phyloP scores from a whole-genome alignment of 208 protist genomes.

The Porcisia hertigi region DNA sequence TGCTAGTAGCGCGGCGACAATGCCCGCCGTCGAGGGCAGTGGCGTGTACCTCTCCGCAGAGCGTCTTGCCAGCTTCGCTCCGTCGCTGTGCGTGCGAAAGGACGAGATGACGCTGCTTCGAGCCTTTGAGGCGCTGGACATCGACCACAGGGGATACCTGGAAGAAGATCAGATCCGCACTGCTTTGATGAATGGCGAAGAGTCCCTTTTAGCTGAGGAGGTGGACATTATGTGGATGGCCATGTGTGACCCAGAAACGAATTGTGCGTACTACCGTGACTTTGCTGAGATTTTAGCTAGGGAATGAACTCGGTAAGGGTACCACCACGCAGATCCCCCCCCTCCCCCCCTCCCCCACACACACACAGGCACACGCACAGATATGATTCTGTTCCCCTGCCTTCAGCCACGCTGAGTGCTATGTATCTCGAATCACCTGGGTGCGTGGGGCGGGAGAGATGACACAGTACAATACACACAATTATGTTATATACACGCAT shows the following conservation, averaged over 20 bases:
- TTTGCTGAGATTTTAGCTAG: slow-evolving; percentile 78
- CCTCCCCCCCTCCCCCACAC: too few relatives aligned
- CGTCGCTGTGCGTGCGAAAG: slow-evolving; percentile 51
- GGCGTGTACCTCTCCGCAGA: slow-evolving; percentile 7
- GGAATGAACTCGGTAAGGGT: slow-evolving; percentile 37
- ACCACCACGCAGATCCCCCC: background rate
- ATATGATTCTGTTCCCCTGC: background rate
- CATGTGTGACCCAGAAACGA: slow-evolving; percentile 72
- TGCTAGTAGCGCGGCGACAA: background rate
- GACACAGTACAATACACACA: background rate
- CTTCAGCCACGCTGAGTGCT: background rate
- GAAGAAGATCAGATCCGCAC: slow-evolving; percentile 61
- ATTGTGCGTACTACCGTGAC: slow-evolving; percentile 76
- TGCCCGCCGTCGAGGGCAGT: background rate
- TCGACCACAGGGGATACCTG: slow-evolving; percentile 65
- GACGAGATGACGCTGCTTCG: slow-evolving; percentile 60
- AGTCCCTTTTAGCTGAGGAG: slow-evolving; percentile 77
- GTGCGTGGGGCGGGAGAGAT: background rate
- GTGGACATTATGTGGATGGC: slow-evolving; percentile 79
- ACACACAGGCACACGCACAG: background rate
- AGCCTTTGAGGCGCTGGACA: slow-evolving; percentile 78
- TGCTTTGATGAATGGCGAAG: slow-evolving; percentile 52
- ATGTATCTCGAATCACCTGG: background rate
- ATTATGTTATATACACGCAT: background rate
- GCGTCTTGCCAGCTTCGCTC: slow-evolving; percentile 16